Conservation (phyloP, 2,329 filamentous ascomycete genomes). For the Zymoseptoria ardabiliae region DNA sequence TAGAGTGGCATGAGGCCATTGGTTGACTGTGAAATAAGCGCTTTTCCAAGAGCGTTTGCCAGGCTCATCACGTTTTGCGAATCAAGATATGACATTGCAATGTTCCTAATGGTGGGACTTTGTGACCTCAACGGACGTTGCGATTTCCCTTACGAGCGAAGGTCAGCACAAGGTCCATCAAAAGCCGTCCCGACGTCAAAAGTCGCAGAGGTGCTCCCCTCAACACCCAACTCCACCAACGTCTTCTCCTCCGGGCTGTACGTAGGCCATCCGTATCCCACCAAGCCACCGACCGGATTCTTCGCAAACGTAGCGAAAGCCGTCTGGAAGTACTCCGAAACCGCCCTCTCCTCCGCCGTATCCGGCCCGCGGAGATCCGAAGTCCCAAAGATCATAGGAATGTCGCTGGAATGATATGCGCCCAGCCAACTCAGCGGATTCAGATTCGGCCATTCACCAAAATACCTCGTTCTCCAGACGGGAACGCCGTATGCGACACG, state of each 20-base stretch:
- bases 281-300: constrained; percentile 26
- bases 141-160: too few species aligned
- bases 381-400: constrained; percentile 29
- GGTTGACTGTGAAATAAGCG: too few species aligned
- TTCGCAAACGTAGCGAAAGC: constrained; percentile 31
- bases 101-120: too few species aligned
- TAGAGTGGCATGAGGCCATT: too few species aligned
- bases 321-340: constrained; percentile 20
- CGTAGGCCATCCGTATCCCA: constrained; percentile 13
- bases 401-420: constrained; percentile 30
- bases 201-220: constrained; percentile 1
- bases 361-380: constrained; percentile 9
- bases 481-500: constrained; percentile 27
- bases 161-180: neutral
- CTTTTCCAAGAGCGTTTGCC: too few species aligned
- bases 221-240: constrained; percentile 6
- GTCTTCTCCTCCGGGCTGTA: constrained; percentile 7
- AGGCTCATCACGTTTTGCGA: too few species aligned
- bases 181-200: constrained; percentile 3
- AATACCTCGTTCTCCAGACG: constrained; percentile 25
- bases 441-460: constrained; percentile 20
- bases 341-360: constrained; percentile 11
- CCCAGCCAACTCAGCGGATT: constrained; percentile 18
- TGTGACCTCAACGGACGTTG: too few species aligned
- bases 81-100: too few species aligned